phyloP scores from a whole-genome alignment of 2,329 filamentous ascomycete species.

The Ramichloridium luteum region DNA sequence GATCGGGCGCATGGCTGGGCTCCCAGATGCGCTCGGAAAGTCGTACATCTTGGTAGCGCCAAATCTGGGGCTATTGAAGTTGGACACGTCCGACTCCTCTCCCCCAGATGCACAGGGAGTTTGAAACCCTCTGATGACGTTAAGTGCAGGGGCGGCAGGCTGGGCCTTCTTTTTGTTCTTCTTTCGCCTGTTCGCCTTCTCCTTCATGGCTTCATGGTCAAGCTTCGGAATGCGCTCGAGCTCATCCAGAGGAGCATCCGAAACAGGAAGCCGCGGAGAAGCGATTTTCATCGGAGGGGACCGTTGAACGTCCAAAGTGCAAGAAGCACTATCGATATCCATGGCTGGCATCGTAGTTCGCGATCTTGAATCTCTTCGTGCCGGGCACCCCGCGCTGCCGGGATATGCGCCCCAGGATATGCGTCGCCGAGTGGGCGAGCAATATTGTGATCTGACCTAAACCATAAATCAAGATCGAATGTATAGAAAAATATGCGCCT shows the following conservation, averaged over 20 bases:
- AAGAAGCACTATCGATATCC: conserved; percentile 21
- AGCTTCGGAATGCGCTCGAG: conserved; percentile 19
- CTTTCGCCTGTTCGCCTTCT: conserved; percentile 27
- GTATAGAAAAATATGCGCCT: too few relatives aligned
- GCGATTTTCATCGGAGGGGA: conserved; percentile 22
- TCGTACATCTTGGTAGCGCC: conserved; percentile 29
- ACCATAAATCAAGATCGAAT: too few relatives aligned
- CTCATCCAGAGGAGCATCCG: conserved; percentile 9
- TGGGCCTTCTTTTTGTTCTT: conserved; percentile 27
- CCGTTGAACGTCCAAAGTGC: conserved; percentile 18
- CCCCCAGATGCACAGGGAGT: conserved; percentile 41
- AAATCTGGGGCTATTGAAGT: conserved; percentile 21
- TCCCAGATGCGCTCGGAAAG: conserved; percentile 38
- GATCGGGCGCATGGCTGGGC: conserved; percentile 34
- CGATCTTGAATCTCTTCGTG: too few relatives aligned
- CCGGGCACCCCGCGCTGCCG: too few relatives aligned
- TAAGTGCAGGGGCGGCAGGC: conserved; percentile 27
- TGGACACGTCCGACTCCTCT: conserved; percentile 42
- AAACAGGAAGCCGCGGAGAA: conserved; percentile 17
- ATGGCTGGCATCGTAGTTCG: conserved; percentile 22
- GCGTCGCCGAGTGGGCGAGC: too few relatives aligned
- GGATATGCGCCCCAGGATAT: too few relatives aligned
- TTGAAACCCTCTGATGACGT: conserved; percentile 37
- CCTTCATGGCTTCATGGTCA: conserved; percentile 24
- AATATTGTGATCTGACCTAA: too few relatives aligned